Evolutionary conservation across 352 stramenopile genomes (phyloP).

Genomic region (Phytophthora pini): DNA sequence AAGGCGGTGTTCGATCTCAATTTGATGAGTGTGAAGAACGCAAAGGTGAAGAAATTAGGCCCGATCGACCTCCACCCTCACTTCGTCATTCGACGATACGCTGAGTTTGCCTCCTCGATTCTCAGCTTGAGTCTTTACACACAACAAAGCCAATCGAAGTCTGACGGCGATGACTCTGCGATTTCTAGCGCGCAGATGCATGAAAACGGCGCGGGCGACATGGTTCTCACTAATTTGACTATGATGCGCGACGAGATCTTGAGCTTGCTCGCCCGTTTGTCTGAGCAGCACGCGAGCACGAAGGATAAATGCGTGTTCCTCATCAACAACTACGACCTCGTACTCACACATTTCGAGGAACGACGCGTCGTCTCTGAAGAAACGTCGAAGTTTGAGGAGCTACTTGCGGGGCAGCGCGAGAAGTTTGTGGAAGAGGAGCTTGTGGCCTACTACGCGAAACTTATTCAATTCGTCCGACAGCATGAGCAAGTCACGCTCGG

Average conservation of each 20-base stretch:
- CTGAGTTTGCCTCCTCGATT: conserved; percentile 97
- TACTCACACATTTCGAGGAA: conserved; percentile 96
- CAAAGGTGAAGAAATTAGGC: conserved; percentile 91
- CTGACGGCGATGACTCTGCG: conserved; percentile 35
- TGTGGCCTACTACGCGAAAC: conserved; percentile 92
- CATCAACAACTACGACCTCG: conserved; percentile 98
- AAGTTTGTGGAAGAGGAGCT: conserved; percentile 98
- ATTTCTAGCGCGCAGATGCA: conserved; percentile 81
- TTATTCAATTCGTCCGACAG: conserved; percentile 98
- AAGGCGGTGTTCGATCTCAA: conserved; percentile 98
- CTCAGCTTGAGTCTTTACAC: conserved; percentile 91
- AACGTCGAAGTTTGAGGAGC: conserved; percentile 94
- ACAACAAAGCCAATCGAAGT: conserved; percentile 40
- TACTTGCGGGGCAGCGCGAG: conserved; percentile 94
- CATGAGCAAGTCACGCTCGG: conserved; percentile 87
- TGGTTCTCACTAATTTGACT: conserved; percentile 94
- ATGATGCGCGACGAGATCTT: conserved; percentile 86
- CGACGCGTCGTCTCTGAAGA: conserved; percentile 94
- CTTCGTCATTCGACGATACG: conserved; percentile 97
- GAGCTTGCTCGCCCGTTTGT: conserved; percentile 80
- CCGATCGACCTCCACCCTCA: conserved; percentile 96
- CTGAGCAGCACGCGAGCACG: conserved; percentile 90
- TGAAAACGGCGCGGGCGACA: conserved; percentile 89
- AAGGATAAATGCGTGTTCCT: conserved; percentile 98
- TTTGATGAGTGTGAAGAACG: conserved; percentile 90